These are phyloP conservation scores for Lumnitzera littorea DNA, from an alignment of 345 rosid species.

Conservation along the genomic window DNA sequence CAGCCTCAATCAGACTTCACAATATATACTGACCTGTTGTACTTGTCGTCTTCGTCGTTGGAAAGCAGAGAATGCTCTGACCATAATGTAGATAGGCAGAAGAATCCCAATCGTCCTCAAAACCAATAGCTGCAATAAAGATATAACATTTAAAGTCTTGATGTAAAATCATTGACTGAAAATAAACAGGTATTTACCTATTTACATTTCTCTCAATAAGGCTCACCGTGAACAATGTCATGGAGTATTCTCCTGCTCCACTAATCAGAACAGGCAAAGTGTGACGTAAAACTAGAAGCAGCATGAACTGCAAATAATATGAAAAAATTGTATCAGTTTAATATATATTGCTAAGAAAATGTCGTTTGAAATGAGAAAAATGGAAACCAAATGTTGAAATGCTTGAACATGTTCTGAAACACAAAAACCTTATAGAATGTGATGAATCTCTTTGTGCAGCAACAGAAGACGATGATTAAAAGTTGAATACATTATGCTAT, in stretches of 20 bases:
- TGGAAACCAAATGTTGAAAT: not conserved
- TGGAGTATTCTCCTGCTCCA: slow-evolving; percentile 47
- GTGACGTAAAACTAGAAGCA: slow-evolving; percentile 63
- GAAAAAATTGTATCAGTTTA: not conserved
- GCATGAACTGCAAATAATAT: slow-evolving; percentile 45
- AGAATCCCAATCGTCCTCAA: slow-evolving; percentile 59
- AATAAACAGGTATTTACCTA: not conserved
- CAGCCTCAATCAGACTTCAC: too few species aligned
- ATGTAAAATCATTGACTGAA: not conserved
- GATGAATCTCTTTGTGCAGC: too few species aligned
- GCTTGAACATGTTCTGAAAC: too few species aligned
- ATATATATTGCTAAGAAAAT: not conserved
- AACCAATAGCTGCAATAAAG: slow-evolving; percentile 38
- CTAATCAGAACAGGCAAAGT: slow-evolving; percentile 53
- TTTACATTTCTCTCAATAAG: not conserved
- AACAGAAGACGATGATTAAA: too few species aligned
- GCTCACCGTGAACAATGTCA: slow-evolving; percentile 52
- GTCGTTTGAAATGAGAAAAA: not conserved
- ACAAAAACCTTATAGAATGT: too few species aligned
- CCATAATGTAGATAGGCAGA: slow-evolving; percentile 49
- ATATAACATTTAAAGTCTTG: not conserved
- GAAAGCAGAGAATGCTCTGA: slow-evolving; percentile 37
- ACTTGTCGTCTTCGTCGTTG: slow-evolving; percentile 39
- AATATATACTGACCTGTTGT: not conserved
- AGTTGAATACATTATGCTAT: too few species aligned